These are phyloP conservation scores for Cylindrodendrum hubeiense DNA, from an alignment of 2,329 filamentous ascomycete species.

Conservation along the genomic window DNA sequence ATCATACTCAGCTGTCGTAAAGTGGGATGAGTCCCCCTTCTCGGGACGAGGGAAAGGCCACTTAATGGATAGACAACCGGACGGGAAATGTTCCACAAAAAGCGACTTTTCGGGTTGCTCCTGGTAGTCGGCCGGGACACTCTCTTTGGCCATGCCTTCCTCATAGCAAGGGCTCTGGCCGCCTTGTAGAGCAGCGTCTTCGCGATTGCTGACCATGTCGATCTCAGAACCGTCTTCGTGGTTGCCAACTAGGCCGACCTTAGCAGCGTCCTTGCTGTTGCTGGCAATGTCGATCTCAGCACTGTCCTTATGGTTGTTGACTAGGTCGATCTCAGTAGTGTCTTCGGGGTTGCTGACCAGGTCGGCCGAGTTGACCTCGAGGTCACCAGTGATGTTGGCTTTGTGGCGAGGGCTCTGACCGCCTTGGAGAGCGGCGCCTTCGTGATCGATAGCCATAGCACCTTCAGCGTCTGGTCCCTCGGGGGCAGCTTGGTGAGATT, in stretches of 20 bases:
- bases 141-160: neutral
- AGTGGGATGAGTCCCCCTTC: neutral
- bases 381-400: neutral
- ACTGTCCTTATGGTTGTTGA: neutral
- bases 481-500: slow-evolving; percentile 7
- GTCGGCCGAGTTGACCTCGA: neutral
- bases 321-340: neutral
- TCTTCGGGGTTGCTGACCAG: neutral
- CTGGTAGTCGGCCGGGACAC: neutral
- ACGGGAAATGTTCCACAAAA: too few species aligned
- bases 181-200: neutral
- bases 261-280: neutral
- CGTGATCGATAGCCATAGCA: neutral
- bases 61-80: neutral
- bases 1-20: neutral
- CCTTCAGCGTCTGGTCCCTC: neutral
- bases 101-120: too few species aligned
- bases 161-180: neutral
- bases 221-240: neutral
- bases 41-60: neutral
- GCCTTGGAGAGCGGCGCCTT: neutral
- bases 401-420: neutral
- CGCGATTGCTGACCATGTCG: neutral
- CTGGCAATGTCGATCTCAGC: neutral
- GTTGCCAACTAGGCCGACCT: neutral